Percentiles rank a stretch among this genome's conserved stretches.
Conservation (phyloP, 148 eudicot species). For the Rhododendron ovatum region DNA sequence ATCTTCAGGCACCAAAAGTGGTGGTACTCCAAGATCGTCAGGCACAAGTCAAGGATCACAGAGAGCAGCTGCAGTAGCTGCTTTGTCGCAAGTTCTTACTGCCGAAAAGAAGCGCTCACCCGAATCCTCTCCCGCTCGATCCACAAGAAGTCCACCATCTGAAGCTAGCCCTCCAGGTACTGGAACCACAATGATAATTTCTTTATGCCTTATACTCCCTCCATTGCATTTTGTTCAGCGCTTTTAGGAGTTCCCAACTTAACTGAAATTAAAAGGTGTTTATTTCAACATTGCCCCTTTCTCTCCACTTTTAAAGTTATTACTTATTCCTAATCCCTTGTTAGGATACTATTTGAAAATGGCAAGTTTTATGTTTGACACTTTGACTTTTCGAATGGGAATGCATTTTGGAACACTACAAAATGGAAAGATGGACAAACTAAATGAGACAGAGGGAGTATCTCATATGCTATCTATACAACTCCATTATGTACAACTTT, state of each 20-base stretch:
- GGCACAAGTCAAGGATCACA: conserved; percentile 64
- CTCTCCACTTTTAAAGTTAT: background rate
- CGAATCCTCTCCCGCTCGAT: conserved; percentile 54
- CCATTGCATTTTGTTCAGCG: background rate
- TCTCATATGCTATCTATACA: background rate
- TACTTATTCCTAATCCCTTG: background rate
- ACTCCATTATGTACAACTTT: background rate
- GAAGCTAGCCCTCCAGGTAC: conserved; percentile 56
- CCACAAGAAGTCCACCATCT: conserved; percentile 57
- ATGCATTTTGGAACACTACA: background rate
- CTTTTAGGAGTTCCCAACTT: background rate
- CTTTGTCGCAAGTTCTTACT: conserved; percentile 82
- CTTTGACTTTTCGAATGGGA: background rate
- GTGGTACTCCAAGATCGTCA: conserved; percentile 41
- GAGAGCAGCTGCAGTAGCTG: conserved; percentile 97
- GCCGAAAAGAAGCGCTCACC: conserved; percentile 75
- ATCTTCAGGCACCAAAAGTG: conserved; percentile 47
- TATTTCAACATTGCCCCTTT: background rate
- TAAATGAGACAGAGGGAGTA: background rate
- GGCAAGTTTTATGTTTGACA: background rate
- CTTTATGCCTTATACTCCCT: background rate
- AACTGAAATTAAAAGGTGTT: background rate
- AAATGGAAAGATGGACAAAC: background rate
- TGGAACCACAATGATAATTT: background rate
- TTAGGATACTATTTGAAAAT: background rate